Evolutionary conservation across 2,329 filamentous ascomycete species (phyloP).

Genomic region (Penicillium oxalicum): DNA sequence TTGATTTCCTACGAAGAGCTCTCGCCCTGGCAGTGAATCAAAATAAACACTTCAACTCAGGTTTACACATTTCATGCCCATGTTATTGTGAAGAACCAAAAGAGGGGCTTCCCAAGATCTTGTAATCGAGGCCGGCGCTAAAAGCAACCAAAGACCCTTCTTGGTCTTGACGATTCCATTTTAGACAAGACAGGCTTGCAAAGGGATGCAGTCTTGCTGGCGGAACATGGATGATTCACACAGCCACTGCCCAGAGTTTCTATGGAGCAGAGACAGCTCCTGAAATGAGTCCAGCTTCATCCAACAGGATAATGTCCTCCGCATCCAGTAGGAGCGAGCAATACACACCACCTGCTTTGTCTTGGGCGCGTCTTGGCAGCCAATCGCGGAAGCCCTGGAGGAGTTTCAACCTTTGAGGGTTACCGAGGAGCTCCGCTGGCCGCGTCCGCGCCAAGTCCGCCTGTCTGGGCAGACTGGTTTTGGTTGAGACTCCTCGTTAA

Average conservation of each 20-base stretch:
- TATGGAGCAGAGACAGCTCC: neutral
- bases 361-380: constrained; percentile 9
- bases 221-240: neutral
- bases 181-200: neutral
- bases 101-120: too few species aligned
- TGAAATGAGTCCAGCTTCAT: neutral
- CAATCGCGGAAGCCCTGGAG: constrained; percentile 6
- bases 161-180: neutral
- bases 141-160: too few species aligned
- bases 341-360: neutral
- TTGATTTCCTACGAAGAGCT: too few species aligned
- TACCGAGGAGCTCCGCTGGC: constrained; percentile 1
- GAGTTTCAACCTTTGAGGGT: neutral
- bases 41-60: too few species aligned
- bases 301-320: neutral
- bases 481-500: too few species aligned
- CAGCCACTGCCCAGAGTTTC: constrained; percentile 2
- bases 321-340: neutral
- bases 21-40: too few species aligned
- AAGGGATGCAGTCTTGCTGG: too few species aligned
- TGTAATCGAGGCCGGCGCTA: too few species aligned
- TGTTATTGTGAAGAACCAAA: too few species aligned
- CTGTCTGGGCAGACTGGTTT: neutral
- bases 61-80: too few species aligned
- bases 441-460: constrained; percentile 8